Percentiles rank a stretch among this genome's conserved stretches.
Conservation (phyloP, 1,284 basidiomycete genomes). For the Cystobasidium slooffiae region DNA sequence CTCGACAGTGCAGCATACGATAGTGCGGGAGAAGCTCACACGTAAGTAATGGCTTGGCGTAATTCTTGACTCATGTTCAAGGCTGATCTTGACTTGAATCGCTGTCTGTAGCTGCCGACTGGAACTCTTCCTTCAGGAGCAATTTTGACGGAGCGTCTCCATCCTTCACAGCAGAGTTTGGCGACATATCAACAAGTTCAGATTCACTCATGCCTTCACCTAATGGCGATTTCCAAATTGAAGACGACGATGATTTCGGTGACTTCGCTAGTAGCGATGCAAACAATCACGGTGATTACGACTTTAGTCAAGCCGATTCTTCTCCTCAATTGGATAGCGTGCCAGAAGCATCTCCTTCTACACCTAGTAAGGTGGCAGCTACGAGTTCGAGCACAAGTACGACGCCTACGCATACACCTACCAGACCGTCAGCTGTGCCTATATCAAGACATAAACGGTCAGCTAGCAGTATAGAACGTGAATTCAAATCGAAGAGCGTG, state of each 20-base stretch:
- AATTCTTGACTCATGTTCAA: not conserved
- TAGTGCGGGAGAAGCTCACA: conserved; percentile 33
- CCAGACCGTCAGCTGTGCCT: conserved; percentile 1
- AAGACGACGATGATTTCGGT: conserved; percentile 51
- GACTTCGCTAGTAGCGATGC: conserved; percentile 49
- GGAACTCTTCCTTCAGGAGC: conserved; percentile 39
- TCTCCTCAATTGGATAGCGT: not conserved
- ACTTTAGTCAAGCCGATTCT: conserved; percentile 37
- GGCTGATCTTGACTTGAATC: not conserved
- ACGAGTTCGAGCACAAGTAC: not conserved
- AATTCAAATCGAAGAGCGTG: conserved; percentile 8
- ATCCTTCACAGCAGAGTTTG: conserved; percentile 36
- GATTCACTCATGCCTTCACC: conserved; percentile 18
- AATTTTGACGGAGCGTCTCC: conserved; percentile 8
- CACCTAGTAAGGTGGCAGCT: not conserved
- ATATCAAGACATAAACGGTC: conserved; percentile 22
- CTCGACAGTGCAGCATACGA: not conserved
- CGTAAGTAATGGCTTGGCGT: conserved; percentile 8
- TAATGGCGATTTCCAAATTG: conserved; percentile 28
- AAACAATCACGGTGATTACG: conserved; percentile 48
- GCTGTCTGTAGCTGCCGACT: conserved; percentile 34
- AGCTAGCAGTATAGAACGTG: conserved; percentile 26
- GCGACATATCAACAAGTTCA: conserved; percentile 23
- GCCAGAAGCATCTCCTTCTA: not conserved
- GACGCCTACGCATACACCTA: not conserved